Conservation (phyloP, 2,329 filamentous ascomycete genomes). For the Trichophyton benhamiae region DNA sequence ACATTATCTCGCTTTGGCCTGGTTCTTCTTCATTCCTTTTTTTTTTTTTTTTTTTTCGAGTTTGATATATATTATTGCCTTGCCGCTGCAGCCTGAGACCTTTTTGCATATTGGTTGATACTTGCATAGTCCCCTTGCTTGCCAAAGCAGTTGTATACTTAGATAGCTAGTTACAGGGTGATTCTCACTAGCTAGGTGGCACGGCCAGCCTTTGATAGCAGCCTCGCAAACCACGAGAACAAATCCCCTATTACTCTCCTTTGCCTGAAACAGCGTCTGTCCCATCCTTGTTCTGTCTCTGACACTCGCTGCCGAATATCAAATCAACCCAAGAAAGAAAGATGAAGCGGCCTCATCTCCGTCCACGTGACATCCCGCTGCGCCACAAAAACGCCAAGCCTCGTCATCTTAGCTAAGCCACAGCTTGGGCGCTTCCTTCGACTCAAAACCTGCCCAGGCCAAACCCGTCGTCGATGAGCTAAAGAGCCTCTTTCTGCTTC, state of each 20-base stretch:
- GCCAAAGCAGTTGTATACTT: not conserved
- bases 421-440: not conserved
- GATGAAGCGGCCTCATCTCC: not conserved
- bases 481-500: not conserved
- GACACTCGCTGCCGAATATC: no score
- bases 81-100: not conserved
- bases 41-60: not conserved
- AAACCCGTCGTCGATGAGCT: not conserved
- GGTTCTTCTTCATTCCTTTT: no score
- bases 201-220: no score
- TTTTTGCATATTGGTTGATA: not conserved
- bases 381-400: not conserved
- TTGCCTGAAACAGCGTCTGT: not conserved
- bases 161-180: not conserved
- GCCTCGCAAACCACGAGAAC: no score
- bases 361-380: not conserved
- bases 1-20: not conserved
- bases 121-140: not conserved
- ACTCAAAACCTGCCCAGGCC: not conserved
- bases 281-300: not conserved
- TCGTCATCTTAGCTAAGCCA: not conserved
- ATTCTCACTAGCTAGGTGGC: no score
- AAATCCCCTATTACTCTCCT: not conserved
- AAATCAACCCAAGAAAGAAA: no score
- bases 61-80: not conserved